Percentiles rank a stretch among this genome's conserved stretches.
Evolutionary conservation across 2,329 filamentous ascomycete genomes (phyloP).

Genomic region (Colletotrichum magnum): DNA sequence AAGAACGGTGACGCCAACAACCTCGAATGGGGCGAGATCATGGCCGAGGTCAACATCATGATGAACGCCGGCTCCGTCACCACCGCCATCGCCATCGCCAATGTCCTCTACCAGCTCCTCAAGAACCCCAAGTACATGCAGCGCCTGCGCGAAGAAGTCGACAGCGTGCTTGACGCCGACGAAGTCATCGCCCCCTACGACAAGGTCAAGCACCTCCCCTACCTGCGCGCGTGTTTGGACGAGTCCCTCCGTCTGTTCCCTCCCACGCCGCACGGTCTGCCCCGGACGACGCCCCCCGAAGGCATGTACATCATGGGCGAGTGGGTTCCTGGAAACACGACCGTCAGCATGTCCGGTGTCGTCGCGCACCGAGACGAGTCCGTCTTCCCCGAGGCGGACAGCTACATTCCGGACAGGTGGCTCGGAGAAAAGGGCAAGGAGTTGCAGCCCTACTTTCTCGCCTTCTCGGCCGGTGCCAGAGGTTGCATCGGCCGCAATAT

Average conservation of each 20-base stretch:
- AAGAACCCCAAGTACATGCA: conserved; percentile 57
- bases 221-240: conserved; percentile 66
- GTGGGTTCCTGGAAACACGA: conserved; percentile 59
- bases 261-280: conserved; percentile 58
- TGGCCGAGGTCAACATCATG: conserved; percentile 69
- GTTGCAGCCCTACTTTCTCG: conserved; percentile 54
- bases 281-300: conserved; percentile 60
- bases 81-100: conserved; percentile 63
- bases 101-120: conserved; percentile 67
- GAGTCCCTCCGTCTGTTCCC: conserved; percentile 63
- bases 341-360: conserved; percentile 57
- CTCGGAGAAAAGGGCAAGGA: conserved; percentile 55
- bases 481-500: conserved; percentile 51
- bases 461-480: conserved; percentile 50
- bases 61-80: conserved; percentile 66
- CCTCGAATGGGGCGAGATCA: conserved; percentile 71
- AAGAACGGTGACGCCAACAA: conserved; percentile 54
- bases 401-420: conserved; percentile 53
- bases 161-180: conserved; percentile 56
- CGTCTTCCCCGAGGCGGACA: conserved; percentile 30
- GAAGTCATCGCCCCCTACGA: conserved; percentile 64
- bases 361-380: conserved; percentile 31
- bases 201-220: conserved; percentile 65
- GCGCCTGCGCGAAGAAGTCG: conserved; percentile 61
- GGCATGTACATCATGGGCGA: conserved; percentile 59